Conservation (phyloP, 768 basidiomycete genomes). For the Clitopilus hobsonii region DNA sequence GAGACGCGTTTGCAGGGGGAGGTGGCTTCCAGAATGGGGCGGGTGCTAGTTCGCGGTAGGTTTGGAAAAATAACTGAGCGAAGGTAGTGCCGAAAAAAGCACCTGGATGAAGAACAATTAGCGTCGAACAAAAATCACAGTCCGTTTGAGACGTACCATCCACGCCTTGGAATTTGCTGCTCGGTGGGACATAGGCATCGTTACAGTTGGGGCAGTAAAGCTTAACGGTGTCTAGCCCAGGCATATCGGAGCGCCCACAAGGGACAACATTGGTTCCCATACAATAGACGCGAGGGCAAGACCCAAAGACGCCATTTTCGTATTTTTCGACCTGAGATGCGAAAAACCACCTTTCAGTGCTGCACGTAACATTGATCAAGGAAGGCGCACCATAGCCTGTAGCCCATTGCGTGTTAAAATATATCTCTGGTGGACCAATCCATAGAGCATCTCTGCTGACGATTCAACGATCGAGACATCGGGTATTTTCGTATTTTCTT, state of each 20-base stretch:
- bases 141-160: constrained; percentile 60
- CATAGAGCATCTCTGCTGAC: constrained; percentile 95
- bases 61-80: constrained; percentile 95
- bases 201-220: constrained; percentile 98
- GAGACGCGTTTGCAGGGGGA: constrained; percentile 51
- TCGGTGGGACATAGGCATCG: constrained; percentile 93
- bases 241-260: constrained; percentile 92
- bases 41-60: constrained; percentile 91
- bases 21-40: constrained; percentile 88
- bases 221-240: constrained; percentile 96
- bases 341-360: constrained; percentile 8
- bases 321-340: constrained; percentile 84
- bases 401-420: constrained; percentile 93
- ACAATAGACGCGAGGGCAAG: constrained; percentile 95
- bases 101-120: constrained; percentile 40
- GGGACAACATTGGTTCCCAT: constrained; percentile 85
- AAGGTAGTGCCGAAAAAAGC: constrained; percentile 99
- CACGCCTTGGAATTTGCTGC: constrained; percentile 91
- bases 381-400: constrained; percentile 79
- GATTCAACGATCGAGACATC: constrained; percentile 98
- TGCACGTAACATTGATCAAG: constrained; percentile 6
- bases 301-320: constrained; percentile 85
- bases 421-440: constrained; percentile 95
- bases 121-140: constrained; percentile 6
- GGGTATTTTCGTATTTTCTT: constrained; percentile 93